Evolutionary conservation across 2,329 filamentous ascomycete species (phyloP).

Genomic region (Pseudohalonectria lignicola): DNA sequence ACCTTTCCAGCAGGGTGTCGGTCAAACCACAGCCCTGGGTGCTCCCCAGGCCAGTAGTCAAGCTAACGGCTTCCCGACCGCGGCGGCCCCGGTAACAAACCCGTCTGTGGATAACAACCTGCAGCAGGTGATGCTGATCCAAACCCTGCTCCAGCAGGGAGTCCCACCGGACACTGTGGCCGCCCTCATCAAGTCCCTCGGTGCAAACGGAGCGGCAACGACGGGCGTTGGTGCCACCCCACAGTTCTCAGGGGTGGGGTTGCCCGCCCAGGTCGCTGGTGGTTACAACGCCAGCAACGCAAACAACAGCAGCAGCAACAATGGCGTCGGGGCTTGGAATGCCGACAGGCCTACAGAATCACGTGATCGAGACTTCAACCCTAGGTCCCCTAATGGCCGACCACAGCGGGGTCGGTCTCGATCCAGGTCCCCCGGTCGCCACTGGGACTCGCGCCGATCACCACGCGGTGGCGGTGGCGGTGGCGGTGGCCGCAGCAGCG

Average conservation of each 20-base stretch:
- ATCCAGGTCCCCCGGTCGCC: constrained; percentile 68
- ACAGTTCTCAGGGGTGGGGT: background rate
- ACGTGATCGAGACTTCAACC: constrained; percentile 47
- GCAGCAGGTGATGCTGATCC: constrained; percentile 63
- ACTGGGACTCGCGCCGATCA: constrained; percentile 56
- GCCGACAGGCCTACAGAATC: constrained; percentile 25
- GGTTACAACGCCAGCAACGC: background rate
- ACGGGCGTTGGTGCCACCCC: constrained; percentile 12
- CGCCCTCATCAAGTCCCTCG: constrained; percentile 41
- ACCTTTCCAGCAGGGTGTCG: constrained; percentile 17
- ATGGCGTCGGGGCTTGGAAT: constrained; percentile 1
- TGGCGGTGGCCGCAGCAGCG: constrained; percentile 53
- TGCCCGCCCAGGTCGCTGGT: too few relatives aligned
- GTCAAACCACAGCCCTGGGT: constrained; percentile 11
- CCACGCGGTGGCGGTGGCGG: constrained; percentile 50
- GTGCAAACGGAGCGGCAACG: too few relatives aligned
- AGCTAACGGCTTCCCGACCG: constrained; percentile 11
- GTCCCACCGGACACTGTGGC: constrained; percentile 69
- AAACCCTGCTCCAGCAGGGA: constrained; percentile 64
- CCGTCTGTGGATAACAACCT: constrained; percentile 43
- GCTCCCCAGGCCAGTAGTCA: constrained; percentile 10
- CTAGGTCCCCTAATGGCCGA: constrained; percentile 46
- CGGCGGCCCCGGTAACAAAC: too few relatives aligned
- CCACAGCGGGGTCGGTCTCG: constrained; percentile 54
- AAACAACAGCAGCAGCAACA: background rate